Evolutionary conservation across 2,329 filamentous ascomycete species (phyloP).

Genomic region (Cladophialophora exuberans): DNA sequence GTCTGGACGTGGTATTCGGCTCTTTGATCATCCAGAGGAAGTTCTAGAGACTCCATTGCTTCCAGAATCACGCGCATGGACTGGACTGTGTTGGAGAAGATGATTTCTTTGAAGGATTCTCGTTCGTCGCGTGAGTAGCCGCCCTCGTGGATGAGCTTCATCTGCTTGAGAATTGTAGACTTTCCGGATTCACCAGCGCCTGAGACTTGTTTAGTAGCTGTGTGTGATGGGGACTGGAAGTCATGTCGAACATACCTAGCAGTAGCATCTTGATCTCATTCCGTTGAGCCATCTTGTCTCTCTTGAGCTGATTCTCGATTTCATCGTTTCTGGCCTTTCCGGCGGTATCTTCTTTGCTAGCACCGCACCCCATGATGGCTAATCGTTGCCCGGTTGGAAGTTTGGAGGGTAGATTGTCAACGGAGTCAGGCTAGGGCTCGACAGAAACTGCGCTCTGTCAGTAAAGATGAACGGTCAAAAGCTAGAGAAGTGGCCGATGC

Average conservation of each 20-base stretch:
- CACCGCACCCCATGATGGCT: slow-evolving; percentile 96
- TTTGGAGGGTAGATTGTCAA: background rate
- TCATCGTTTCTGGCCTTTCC: slow-evolving; percentile 99
- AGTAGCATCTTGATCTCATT: slow-evolving; percentile 99
- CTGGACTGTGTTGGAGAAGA: slow-evolving; percentile 72
- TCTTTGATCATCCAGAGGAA: slow-evolving; percentile 86
- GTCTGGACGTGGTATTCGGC: slow-evolving; percentile 98
- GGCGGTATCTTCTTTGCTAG: slow-evolving; percentile 99
- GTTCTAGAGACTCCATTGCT: slow-evolving; percentile 70
- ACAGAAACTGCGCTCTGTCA: background rate
- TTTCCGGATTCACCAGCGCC: slow-evolving; percentile 98
- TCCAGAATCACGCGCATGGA: slow-evolving; percentile 72
- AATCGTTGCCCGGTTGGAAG: slow-evolving; percentile 30
- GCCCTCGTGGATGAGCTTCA: slow-evolving; percentile 99
- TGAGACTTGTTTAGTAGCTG: slow-evolving; percentile 43
- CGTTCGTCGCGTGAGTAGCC: slow-evolving; percentile 91
- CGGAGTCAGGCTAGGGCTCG: background rate
- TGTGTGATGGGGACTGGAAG: slow-evolving; percentile 27
- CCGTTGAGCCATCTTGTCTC: slow-evolving; percentile 97
- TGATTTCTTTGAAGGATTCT: slow-evolving; percentile 72
- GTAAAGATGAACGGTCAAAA: background rate
- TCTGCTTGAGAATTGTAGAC: slow-evolving; percentile 92
- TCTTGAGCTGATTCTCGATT: slow-evolving; percentile 99
- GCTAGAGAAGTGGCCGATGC: background rate
- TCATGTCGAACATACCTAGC: slow-evolving; percentile 70